Evolutionary conservation across 2,329 filamentous ascomycete species (phyloP), one percentile per base, ranked within the genome.

Genomic region (Pseudopyrenochaeta lycopersici): DNA sequence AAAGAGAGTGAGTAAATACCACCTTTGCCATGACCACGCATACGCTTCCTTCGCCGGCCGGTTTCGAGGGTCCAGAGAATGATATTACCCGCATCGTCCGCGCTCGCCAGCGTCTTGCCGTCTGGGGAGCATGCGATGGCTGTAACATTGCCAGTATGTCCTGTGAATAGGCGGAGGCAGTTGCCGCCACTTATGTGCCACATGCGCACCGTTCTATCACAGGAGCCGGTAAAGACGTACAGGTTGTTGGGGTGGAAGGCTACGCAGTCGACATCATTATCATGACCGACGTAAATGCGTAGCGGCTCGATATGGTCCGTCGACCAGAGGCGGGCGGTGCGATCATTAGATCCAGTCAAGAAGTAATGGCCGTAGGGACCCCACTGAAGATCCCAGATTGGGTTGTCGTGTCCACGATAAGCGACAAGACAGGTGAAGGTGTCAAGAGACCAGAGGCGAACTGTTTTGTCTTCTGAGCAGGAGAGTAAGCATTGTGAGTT

Each of bases 331-430:
- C 95, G 88, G 7, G 92, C 91, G 1, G 91, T 96, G 75, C 92
- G 92, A 76, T 99, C 95, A 75, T 92, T 91, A 7, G 91, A 92
- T 31, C 87, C 90, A 6, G 90, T 93, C 32, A 91, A 83, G 71
- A 99, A 99, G 78, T 99, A 99, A 76, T 98, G 93, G 0, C 95
- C 95, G 51, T 92, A 93, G 0, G 95, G 95, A 3, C 92, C 90
- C 90, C 94, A 99, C 11, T 88, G 84, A 5, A 97, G 84, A 63
- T 94, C 90, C 85, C 92, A 95, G 4, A 97, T 88, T 0, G 95
- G 93, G 2, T 90, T 90, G 61, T 93, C 90, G 68, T 98, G 95
- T 1, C 91, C 92, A 70, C 94, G 96, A 81, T 97, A 99, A 11
- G 96, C 87, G 46, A 96, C 95, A 45, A 98, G 83, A 64, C 92